Conservation (phyloP, 1,284 basidiomycete genomes). For the Fomitopsis pinicola region DNA sequence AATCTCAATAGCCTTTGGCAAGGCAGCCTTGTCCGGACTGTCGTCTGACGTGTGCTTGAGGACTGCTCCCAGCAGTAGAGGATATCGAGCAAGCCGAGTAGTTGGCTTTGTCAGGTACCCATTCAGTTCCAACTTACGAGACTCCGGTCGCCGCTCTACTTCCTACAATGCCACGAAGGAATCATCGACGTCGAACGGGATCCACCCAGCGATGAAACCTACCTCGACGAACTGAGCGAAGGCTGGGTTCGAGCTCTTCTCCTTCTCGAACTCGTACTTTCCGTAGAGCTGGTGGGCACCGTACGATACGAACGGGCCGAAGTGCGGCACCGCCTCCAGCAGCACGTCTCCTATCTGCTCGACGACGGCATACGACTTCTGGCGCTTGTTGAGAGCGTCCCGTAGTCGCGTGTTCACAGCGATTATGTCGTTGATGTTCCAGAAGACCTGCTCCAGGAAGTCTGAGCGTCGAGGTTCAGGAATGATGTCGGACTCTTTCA, state of each 20-base stretch:
- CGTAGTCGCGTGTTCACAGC: constrained; percentile 86
- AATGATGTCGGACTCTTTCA: constrained; percentile 77
- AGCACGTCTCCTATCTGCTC: constrained; percentile 92
- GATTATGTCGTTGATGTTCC: constrained; percentile 96
- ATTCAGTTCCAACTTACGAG: constrained; percentile 95
- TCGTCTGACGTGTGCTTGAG: constrained; percentile 92
- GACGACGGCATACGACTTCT: constrained; percentile 92
- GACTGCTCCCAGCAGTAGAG: constrained; percentile 89
- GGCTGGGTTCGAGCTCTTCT: constrained; percentile 89
- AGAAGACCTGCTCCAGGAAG: constrained; percentile 95
- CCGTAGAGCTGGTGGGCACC: constrained; percentile 97
- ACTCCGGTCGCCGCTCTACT: constrained; percentile 91
- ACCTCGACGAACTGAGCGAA: constrained; percentile 98
- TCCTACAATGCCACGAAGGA: constrained; percentile 39
- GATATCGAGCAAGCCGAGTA: constrained; percentile 94
- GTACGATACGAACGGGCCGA: constrained; percentile 91
- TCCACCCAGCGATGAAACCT: constrained; percentile 17
- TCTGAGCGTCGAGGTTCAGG: constrained; percentile 75
- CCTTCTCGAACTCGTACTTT: constrained; percentile 99
- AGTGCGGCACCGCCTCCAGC: constrained; percentile 84
- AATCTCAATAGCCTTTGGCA: constrained; percentile 79
- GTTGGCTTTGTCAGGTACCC: constrained; percentile 99
- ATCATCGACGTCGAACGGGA: neutral
- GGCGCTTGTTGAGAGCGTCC: constrained; percentile 93
- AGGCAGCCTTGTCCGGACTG: constrained; percentile 78